Conservation (phyloP, 2,329 filamentous ascomycete genomes). For the Plectosphaerella plurivora region DNA sequence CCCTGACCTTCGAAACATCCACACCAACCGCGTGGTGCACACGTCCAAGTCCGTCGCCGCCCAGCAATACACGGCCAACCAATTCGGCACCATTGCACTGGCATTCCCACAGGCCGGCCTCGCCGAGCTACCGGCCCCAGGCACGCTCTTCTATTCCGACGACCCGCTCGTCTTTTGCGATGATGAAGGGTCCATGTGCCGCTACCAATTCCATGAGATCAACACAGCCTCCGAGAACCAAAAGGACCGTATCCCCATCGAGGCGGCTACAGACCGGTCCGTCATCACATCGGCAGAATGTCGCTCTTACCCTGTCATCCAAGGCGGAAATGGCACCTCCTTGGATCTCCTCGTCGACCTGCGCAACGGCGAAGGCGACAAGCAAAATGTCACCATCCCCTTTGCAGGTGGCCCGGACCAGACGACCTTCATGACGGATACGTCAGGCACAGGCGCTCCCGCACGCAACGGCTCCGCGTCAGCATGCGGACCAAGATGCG, state of each 20-base stretch:
- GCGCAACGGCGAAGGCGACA: conserved; percentile 12
- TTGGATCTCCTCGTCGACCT: conserved; percentile 20
- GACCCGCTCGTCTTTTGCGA: conserved; percentile 16
- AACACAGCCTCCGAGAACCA: conserved; percentile 6
- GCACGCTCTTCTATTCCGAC: conserved; percentile 23
- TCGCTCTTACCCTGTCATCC: conserved; percentile 20
- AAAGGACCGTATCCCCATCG: conserved; percentile 10
- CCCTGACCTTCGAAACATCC: conserved; percentile 29
- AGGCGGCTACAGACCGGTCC: conserved; percentile 26
- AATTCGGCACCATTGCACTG: conserved; percentile 32
- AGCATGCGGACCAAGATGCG: conserved; percentile 19
- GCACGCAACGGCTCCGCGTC: too few species aligned
- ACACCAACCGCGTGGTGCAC: conserved; percentile 22
- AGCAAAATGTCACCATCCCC: conserved; percentile 16
- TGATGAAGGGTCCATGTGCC: conserved; percentile 12
- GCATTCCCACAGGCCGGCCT: conserved; percentile 17
- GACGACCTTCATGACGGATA: conserved; percentile 31
- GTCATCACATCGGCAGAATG: conserved; percentile 24
- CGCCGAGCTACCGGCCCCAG: conserved; percentile 18
- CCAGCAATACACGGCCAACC: conserved; percentile 38
- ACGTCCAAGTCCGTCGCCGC: conserved; percentile 18
- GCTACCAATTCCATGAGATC: conserved; percentile 32
- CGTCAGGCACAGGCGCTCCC: not conserved
- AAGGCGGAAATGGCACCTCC: conserved; percentile 23
- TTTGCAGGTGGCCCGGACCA: conserved; percentile 24